Conservation (phyloP, 1,284 basidiomycete genomes). For the Cutaneotrichosporon sp. region DNA sequence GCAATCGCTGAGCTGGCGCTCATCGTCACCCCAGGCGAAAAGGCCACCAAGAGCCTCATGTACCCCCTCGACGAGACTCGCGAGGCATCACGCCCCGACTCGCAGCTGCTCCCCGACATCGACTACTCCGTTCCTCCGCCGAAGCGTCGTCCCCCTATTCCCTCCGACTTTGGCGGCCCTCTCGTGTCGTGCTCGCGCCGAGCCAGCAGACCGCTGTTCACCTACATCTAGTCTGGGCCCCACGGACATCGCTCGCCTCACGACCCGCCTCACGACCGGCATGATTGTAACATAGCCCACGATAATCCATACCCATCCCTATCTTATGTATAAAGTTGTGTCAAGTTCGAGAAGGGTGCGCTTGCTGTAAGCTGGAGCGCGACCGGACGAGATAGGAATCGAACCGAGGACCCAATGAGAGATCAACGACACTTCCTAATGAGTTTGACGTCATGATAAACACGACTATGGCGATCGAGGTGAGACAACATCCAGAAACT, state of each 20-base stretch:
- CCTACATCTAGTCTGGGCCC: neutral
- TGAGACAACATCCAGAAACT: no score
- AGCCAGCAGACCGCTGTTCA: neutral
- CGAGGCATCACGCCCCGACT: neutral
- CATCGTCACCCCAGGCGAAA: neutral
- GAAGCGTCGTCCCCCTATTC: neutral
- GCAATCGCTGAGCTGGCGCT: neutral
- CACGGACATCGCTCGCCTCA: neutral
- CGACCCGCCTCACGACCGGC: neutral
- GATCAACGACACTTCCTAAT: neutral
- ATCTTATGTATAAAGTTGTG: neutral
- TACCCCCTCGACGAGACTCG: neutral
- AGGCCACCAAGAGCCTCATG: neutral
- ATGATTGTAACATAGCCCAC: neutral
- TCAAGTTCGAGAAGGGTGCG: no score
- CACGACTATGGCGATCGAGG: no score
- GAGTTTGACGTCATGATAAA: neutral
- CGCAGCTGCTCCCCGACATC: neutral
- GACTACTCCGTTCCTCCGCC: neutral
- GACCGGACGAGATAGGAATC: constrained; percentile 3
- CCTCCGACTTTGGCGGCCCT: neutral
- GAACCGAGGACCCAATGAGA: constrained; percentile 2
- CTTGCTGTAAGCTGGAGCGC: no score
- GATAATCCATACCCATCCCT: neutral
- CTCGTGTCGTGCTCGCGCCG: neutral